Percentiles rank a stretch among this genome's conserved stretches.
Conservation (phyloP, 2,329 filamentous ascomycete species). For the Cladophialophora psammophila region DNA sequence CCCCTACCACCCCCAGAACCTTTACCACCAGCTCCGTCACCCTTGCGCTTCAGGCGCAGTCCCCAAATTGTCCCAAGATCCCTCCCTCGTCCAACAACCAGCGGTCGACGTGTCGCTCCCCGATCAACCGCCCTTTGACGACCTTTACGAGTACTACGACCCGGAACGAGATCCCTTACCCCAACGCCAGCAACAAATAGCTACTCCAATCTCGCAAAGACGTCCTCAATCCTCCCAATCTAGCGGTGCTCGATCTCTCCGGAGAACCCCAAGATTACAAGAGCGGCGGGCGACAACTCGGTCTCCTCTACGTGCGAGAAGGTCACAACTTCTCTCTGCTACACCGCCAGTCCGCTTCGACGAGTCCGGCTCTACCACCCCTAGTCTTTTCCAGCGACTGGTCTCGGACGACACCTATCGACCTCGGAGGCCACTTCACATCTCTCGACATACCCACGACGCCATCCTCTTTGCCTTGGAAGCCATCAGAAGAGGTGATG, state of each 20-base stretch:
- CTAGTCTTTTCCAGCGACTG: slow-evolving; percentile 45
- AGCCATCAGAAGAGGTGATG: slow-evolving; percentile 67
- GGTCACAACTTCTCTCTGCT: slow-evolving; percentile 36
- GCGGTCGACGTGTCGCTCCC: slow-evolving; percentile 48
- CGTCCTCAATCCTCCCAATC: slow-evolving; percentile 58
- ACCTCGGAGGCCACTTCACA: slow-evolving; percentile 61
- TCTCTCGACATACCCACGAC: slow-evolving; percentile 84
- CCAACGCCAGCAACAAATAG: slow-evolving; percentile 41
- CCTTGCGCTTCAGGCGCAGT: slow-evolving; percentile 35
- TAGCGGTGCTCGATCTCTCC: slow-evolving; percentile 60
- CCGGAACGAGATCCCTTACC: slow-evolving; percentile 39
- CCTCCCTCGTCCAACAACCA: slow-evolving; percentile 12
- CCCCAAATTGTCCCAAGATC: slow-evolving; percentile 32
- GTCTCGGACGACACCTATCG: slow-evolving; percentile 57
- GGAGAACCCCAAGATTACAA: slow-evolving; percentile 62
- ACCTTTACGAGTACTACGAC: slow-evolving; percentile 63
- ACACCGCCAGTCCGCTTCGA: slow-evolving; percentile 32
- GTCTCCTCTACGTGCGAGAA: slow-evolving; percentile 38
- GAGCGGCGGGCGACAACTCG: slow-evolving; percentile 47
- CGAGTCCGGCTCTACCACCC: slow-evolving; percentile 41
- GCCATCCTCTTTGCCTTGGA: slow-evolving; percentile 92
- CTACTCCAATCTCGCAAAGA: slow-evolving; percentile 31
- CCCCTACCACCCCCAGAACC: slow-evolving; percentile 12
- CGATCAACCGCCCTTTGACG: slow-evolving; percentile 54
- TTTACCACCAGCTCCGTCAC: slow-evolving; percentile 10